Conservation (phyloP, 2,329 filamentous ascomycete genomes). For the Alternaria metachromatica region DNA sequence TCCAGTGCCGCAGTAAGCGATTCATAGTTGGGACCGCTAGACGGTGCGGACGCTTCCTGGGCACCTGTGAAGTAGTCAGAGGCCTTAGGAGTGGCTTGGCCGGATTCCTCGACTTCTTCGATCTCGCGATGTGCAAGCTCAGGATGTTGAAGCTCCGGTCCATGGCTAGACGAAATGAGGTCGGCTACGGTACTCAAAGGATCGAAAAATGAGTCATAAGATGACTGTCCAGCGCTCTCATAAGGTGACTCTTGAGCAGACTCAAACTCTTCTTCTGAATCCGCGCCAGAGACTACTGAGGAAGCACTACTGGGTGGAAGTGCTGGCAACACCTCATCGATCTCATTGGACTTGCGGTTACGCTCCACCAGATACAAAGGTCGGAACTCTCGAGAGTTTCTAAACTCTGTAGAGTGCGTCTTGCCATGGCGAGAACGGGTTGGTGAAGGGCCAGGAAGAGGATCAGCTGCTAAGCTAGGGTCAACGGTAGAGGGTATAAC, state of each 20-base stretch:
- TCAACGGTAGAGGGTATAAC: conserved; percentile 53
- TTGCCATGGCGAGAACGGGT: conserved; percentile 53
- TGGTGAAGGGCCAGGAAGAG: conserved; percentile 50
- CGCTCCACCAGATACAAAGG: conserved; percentile 83
- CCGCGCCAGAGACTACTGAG: conserved; percentile 45
- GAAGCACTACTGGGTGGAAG: conserved; percentile 57
- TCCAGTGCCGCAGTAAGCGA: conserved; percentile 35
- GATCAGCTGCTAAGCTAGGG: conserved; percentile 30
- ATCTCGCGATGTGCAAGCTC: conserved; percentile 37
- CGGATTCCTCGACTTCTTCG: conserved; percentile 63
- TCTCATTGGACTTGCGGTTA: conserved; percentile 47
- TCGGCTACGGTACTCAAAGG: conserved; percentile 23
- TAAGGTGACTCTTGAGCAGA: conserved; percentile 52
- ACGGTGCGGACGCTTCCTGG: conserved; percentile 1
- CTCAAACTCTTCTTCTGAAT: conserved; percentile 54
- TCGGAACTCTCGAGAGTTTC: conserved; percentile 70
- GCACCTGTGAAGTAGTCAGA: conserved; percentile 52
- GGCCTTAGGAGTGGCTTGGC: conserved; percentile 73
- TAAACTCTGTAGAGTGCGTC: conserved; percentile 60
- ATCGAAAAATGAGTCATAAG: conserved; percentile 33
- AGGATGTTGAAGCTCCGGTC: conserved; percentile 25
- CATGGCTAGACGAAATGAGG: conserved; percentile 24
- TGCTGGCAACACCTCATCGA: conserved; percentile 57
- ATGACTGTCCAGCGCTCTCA: conserved; percentile 26
- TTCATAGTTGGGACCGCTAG: conserved; percentile 25